A percentile compares a stretch with the other conserved stretches of the same genome.
These are phyloP conservation scores for Meyerozyma smithsonii DNA, from an alignment of 1,139 yeast species.

Conservation along the genomic window DNA sequence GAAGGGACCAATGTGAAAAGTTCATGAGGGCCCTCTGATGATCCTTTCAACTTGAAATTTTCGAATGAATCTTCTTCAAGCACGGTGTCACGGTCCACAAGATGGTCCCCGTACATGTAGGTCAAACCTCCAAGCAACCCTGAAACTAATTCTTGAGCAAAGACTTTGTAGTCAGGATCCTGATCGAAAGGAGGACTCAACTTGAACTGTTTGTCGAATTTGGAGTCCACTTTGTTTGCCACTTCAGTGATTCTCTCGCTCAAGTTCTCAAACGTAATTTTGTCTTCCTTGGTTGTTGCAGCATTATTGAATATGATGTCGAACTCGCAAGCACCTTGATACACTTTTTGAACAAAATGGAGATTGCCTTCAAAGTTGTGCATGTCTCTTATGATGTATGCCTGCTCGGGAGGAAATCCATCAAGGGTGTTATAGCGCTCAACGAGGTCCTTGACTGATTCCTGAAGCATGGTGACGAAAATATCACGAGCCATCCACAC, in stretches of 20 bases:
- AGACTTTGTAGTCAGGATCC: constrained; percentile 38
- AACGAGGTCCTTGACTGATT: constrained; percentile 51
- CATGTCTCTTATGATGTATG: constrained; percentile 55
- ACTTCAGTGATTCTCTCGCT: constrained; percentile 32
- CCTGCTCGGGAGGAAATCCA: constrained; percentile 43
- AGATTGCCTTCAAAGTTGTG: constrained; percentile 67
- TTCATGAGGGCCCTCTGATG: constrained; percentile 62
- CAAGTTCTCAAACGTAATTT: constrained; percentile 40
- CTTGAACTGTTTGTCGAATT: constrained; percentile 52
- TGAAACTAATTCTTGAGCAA: constrained; percentile 76
- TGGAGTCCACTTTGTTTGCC: constrained; percentile 42
- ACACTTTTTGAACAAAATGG: constrained; percentile 74
- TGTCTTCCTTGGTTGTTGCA: constrained; percentile 33
- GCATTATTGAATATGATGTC: constrained; percentile 58
- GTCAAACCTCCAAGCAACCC: constrained; percentile 88
- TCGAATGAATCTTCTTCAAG: constrained; percentile 64
- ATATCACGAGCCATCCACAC: constrained; percentile 82
- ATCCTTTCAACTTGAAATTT: constrained; percentile 48
- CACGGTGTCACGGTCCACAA: constrained; percentile 70
- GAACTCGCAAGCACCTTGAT: constrained; percentile 72
- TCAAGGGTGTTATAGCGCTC: constrained; percentile 27
- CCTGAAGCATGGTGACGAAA: constrained; percentile 64
- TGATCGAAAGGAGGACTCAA: constrained; percentile 53
- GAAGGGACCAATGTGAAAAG: constrained; percentile 86
- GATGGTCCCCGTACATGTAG: constrained; percentile 80